phyloP scores from a whole-genome alignment of 768 basidiomycete genomes.

The Tubosaeta sp. region DNA sequence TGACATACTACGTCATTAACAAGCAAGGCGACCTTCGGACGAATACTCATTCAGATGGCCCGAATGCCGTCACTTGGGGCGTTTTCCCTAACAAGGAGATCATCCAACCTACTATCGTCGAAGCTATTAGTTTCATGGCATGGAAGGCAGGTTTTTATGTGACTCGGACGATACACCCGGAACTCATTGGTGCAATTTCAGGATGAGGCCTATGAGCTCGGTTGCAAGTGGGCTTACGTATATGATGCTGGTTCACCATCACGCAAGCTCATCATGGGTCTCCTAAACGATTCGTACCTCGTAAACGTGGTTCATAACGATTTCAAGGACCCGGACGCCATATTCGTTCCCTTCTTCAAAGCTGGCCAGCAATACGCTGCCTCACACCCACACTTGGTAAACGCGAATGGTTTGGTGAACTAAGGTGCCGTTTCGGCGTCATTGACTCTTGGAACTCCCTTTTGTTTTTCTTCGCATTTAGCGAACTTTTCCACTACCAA shows the following conservation, averaged over 20 bases:
- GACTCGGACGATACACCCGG: neutral
- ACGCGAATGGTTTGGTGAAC: slow-evolving; percentile 37
- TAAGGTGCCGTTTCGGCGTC: slow-evolving; percentile 4
- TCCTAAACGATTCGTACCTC: slow-evolving; percentile 81
- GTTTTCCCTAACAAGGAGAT: slow-evolving; percentile 98
- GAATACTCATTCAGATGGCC: slow-evolving; percentile 92
- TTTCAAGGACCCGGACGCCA: slow-evolving; percentile 79
- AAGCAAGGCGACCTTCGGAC: slow-evolving; percentile 91
- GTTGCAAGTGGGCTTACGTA: slow-evolving; percentile 83
- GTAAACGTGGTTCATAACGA: slow-evolving; percentile 98
- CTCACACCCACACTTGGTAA: slow-evolving; percentile 31
- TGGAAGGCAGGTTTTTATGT: slow-evolving; percentile 68
- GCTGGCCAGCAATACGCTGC: slow-evolving; percentile 61
- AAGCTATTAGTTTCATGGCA: slow-evolving; percentile 97
- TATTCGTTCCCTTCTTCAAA: slow-evolving; percentile 84
- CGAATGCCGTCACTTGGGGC: slow-evolving; percentile 99
- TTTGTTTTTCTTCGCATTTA: neutral
- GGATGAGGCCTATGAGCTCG: slow-evolving; percentile 95
- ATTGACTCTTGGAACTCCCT: neutral
- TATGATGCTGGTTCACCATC: slow-evolving; percentile 77
- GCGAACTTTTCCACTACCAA: neutral
- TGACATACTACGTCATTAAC: slow-evolving; percentile 98
- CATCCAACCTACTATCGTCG: slow-evolving; percentile 93
- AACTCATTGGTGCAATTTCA: slow-evolving; percentile 27
- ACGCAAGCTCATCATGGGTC: slow-evolving; percentile 65